Evolutionary conservation across 371 early-diverging fungal species (phyloP), one percentile per base, ranked within the genome.

Genomic region (Lichtheimia hyalospora): DNA sequence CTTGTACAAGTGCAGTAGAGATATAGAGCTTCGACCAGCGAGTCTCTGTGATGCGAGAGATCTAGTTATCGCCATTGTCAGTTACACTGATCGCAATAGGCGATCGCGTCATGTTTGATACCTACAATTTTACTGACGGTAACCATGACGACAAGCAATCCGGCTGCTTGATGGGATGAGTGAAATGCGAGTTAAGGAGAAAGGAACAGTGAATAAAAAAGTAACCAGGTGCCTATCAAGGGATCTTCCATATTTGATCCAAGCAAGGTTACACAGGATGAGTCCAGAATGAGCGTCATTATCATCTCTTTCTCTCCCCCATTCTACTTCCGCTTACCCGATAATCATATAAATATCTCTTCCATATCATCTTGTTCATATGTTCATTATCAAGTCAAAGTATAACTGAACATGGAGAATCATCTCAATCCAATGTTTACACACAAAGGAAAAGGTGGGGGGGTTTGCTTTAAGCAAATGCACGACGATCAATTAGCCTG

Each of bases 1-100:
- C 66, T 52, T 74, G 74, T 18, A 70, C 40, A 10, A 52, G 48
- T n/a, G 74, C 74, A 13, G 63, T 63, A 8, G 64, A n/a, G 49
- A 74, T 66, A 50, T 70, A 74, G 21, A 74, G 52, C 54, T 69
- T 70, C 60, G 74, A 70, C 74, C 74, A 74, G 61, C 64, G 63
- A 54, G 74, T 70, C 54, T 74, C 74, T 23, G 70, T 70, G 23
- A 74, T 66, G 50, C 74, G 71, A 54, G 63, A 49, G 23, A 68
- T 63, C 74, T 74, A n/a, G n/a, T n/a, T n/a, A 64, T 23, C 15
- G 4, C 41, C 41, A 3, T 23, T 0, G 8, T 54, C 14, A 52
- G 50, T 50, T 28, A 16, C 6, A 7, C 24, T 49, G 14, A 10
- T 24, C 16, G 52, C 2, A 28, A 20, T 8, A 28, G 24, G 12